Evolutionary conservation across 139 green algal species (phyloP).

Genomic region (Micromonas pusilla): DNA sequence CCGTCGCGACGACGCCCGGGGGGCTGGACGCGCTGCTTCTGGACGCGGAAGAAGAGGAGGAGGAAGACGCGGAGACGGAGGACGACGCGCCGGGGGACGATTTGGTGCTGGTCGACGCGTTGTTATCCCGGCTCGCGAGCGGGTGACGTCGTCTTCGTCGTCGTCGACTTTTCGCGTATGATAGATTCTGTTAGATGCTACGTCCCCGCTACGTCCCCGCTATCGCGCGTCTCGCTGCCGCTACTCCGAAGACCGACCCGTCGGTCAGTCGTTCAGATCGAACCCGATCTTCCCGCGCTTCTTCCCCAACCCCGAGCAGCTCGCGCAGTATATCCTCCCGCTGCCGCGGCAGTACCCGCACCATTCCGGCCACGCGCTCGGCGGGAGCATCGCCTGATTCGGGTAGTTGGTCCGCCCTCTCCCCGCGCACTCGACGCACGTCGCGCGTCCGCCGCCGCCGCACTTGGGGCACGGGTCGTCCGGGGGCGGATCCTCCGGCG

Average conservation of each 20-base stretch:
- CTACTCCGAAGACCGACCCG: too few species aligned
- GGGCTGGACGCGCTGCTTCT: not conserved
- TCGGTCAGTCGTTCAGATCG: not conserved
- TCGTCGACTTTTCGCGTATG: too few species aligned
- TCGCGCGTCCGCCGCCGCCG: not conserved
- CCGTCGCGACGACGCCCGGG: not conserved
- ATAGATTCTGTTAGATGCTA: too few species aligned
- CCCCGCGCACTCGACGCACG: not conserved
- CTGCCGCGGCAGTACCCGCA: slow-evolving; percentile 9
- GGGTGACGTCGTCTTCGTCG: too few species aligned
- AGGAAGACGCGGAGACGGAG: not conserved
- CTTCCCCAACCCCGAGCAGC: slow-evolving; percentile 2
- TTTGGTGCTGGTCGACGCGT: too few species aligned
- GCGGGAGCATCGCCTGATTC: not conserved
- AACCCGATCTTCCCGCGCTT: slow-evolving; percentile 2
- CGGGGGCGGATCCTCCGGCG: not conserved
- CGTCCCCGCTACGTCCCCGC: too few species aligned
- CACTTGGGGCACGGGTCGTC: not conserved
- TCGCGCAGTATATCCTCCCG: not conserved
- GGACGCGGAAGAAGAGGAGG: not conserved
- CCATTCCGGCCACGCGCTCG: not conserved
- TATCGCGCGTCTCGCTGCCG: too few species aligned
- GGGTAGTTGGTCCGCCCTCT: not conserved
- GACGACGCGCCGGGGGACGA: not conserved
- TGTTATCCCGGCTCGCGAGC: too few species aligned